Evolutionary conservation across 2,329 filamentous ascomycete genomes (phyloP).

Genomic region (Penicillium sp.): DNA sequence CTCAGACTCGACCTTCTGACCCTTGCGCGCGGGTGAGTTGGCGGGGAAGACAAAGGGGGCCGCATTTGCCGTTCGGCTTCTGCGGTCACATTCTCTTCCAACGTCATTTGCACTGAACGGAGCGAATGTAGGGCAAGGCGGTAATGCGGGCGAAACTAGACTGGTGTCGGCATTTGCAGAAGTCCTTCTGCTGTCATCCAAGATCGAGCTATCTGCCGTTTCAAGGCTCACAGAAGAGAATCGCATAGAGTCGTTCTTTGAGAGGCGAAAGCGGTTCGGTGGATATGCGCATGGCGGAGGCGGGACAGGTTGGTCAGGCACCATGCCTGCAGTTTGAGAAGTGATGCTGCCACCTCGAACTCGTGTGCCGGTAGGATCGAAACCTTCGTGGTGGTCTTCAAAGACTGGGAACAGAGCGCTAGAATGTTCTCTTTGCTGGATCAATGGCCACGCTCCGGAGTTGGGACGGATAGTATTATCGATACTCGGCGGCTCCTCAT

Average conservation of each 20-base stretch:
- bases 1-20: slow-evolving; percentile 29
- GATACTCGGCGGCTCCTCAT: slow-evolving; percentile 28
- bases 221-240: slow-evolving; percentile 44
- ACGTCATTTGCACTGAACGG: slow-evolving; percentile 46
- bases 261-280: slow-evolving; percentile 38
- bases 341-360: slow-evolving; percentile 40
- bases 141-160: slow-evolving; percentile 36
- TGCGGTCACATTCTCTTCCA: slow-evolving; percentile 36
- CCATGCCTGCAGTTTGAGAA: slow-evolving; percentile 38
- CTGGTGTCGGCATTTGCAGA: slow-evolving; percentile 35
- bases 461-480: slow-evolving; percentile 34
- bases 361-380: slow-evolving; percentile 30
- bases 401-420: slow-evolving; percentile 30
- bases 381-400: slow-evolving; percentile 29
- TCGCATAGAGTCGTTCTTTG: slow-evolving; percentile 42
- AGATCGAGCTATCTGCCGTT: slow-evolving; percentile 45
- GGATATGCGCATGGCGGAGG: slow-evolving; percentile 39
- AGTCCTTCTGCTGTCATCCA: slow-evolving; percentile 37
- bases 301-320: slow-evolving; percentile 44
- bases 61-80: slow-evolving; percentile 32
- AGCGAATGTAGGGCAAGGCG: slow-evolving; percentile 40
- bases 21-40: slow-evolving; percentile 30
- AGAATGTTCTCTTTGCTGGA: slow-evolving; percentile 29
- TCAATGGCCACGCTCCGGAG: slow-evolving; percentile 38
- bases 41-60: slow-evolving; percentile 35